These are phyloP conservation scores for Verticillium isaacii DNA, from an alignment of 2,329 filamentous ascomycete species.

Conservation along the genomic window DNA sequence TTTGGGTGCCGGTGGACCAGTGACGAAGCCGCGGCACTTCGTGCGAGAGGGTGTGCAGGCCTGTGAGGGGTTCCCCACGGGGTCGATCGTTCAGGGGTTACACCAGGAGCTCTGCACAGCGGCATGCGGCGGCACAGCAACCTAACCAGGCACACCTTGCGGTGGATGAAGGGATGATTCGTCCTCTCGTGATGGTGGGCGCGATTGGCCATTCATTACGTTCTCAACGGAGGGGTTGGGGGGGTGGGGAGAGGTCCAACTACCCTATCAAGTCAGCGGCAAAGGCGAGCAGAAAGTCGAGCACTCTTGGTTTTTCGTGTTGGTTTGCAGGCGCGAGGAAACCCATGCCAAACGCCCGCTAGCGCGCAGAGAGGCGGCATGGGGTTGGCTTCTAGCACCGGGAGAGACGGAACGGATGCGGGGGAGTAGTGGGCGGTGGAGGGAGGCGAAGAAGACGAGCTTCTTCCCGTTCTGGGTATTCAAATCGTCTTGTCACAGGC, in stretches of 20 bases:
- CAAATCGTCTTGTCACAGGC: slow-evolving; percentile 7
- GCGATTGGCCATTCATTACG: neutral
- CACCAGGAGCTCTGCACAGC: neutral
- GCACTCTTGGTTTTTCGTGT: no score
- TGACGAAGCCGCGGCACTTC: neutral
- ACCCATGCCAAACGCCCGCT: neutral
- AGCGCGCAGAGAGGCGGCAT: neutral
- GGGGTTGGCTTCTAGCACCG: neutral
- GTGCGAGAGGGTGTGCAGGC: neutral
- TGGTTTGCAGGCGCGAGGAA: neutral
- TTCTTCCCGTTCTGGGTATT: slow-evolving; percentile 13
- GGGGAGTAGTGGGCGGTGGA: neutral
- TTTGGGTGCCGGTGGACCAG: neutral
- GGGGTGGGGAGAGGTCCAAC: neutral
- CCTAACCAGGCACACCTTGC: neutral
- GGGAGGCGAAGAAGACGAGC: neutral
- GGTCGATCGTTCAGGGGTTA: neutral
- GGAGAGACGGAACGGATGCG: neutral
- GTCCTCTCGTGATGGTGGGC: neutral
- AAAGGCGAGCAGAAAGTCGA: neutral
- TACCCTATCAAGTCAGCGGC: neutral
- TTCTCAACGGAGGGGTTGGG: no score
- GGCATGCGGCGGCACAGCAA: neutral
- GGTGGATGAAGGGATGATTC: neutral
- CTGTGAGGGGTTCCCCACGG: neutral